A percentile compares a stretch with the other conserved stretches of the same genome.
These are phyloP conservation scores for Mollisia scopiformis DNA, from an alignment of 2,329 filamentous ascomycete genomes.

Conservation along the genomic window DNA sequence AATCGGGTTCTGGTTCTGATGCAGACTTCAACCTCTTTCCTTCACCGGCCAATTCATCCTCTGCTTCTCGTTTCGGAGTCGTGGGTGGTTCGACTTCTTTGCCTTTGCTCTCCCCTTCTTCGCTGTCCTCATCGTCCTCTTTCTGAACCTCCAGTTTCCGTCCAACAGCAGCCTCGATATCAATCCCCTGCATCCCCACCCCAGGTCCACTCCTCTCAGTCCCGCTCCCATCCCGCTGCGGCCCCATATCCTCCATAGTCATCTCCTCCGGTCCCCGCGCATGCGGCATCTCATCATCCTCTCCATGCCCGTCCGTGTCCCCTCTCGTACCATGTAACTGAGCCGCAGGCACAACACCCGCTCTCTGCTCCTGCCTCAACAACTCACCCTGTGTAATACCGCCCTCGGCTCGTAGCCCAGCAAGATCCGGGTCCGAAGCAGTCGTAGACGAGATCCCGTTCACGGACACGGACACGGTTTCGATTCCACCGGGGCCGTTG, in stretches of 20 bases:
- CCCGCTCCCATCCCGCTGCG: slow-evolving; percentile 52
- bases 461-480: slow-evolving; percentile 77
- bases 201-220: slow-evolving; percentile 38
- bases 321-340: slow-evolving; percentile 48
- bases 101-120: slow-evolving; percentile 34
- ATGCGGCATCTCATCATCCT: slow-evolving; percentile 72
- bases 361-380: slow-evolving; percentile 82
- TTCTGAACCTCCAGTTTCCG: slow-evolving; percentile 44
- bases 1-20: slow-evolving; percentile 11
- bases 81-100: neutral
- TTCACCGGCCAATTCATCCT: slow-evolving; percentile 45
- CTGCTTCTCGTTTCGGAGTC: slow-evolving; percentile 59
- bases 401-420: slow-evolving; percentile 37
- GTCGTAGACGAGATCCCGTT: slow-evolving; percentile 65
- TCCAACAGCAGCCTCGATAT: slow-evolving; percentile 64
- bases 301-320: slow-evolving; percentile 42
- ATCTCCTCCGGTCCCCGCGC: slow-evolving; percentile 84
- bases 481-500: slow-evolving; percentile 76
- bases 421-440: slow-evolving; percentile 26
- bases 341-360: slow-evolving; percentile 73
- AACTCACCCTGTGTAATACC: slow-evolving; percentile 84
- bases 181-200: slow-evolving; percentile 57
- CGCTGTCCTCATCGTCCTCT: slow-evolving; percentile 37
- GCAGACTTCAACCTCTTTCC: slow-evolving; percentile 56
- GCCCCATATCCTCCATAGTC: slow-evolving; percentile 84